phyloP scores from a whole-genome alignment of 257 asterid species.

The Solanum habrochaites region DNA sequence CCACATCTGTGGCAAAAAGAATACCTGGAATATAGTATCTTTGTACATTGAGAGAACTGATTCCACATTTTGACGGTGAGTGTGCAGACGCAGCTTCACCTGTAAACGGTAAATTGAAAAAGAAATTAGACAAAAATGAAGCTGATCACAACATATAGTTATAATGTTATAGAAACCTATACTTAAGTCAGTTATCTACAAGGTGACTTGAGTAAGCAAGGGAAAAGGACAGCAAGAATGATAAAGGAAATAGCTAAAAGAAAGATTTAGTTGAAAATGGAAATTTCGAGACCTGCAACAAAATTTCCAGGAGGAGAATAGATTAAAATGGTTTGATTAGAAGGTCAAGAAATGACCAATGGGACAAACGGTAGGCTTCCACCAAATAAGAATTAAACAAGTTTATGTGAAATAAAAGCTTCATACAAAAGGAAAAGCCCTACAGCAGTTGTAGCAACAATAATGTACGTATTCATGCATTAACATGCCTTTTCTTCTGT shows the following conservation, averaged over 20 bases:
- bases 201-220: background rate
- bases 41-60: conserved; percentile 72
- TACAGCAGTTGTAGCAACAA: background rate
- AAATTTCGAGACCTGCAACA: background rate
- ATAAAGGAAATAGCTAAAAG: background rate
- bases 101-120: conserved; percentile 8
- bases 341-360: background rate
- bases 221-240: background rate
- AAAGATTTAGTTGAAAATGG: background rate
- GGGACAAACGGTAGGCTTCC: background rate
- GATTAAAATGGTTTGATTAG: background rate
- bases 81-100: conserved; percentile 80
- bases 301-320: background rate
- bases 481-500: conserved; percentile 84
- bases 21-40: conserved; percentile 54
- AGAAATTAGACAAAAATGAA: background rate
- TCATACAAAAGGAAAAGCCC: background rate
- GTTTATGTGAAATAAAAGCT: background rate
- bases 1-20: background rate
- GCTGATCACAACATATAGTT: background rate
- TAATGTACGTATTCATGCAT: background rate
- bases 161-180: background rate
- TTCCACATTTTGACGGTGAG: conserved; percentile 82
- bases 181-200: background rate
- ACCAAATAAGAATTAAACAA: background rate